Evolutionary conservation across 768 basidiomycete genomes (phyloP), one percentile per base, ranked within the genome.

Genomic region (Boletales sp.): DNA sequence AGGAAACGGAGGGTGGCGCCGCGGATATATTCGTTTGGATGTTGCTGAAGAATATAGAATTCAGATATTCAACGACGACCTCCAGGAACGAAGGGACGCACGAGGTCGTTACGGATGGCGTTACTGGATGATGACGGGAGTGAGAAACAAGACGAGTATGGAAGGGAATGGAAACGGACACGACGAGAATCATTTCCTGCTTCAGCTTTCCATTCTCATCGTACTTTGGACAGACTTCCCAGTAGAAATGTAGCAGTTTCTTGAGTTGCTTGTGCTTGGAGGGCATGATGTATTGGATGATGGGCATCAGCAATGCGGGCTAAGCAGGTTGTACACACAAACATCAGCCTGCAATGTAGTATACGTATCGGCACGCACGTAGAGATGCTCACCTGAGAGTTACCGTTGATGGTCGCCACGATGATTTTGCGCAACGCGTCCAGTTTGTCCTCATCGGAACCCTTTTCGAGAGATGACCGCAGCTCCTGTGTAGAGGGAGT

Each of bases 161-260:
- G 8, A 19, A 8, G 7, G 34, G 59, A 42, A 36, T 38, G 45
- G 30, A 30, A 34, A 44, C 15, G 82, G 91, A 94, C 92, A 94
- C 94, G 30, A 98, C 95, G 45, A 98, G 81, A 65, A 97, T 98
- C 95, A 98, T 98, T 75, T 99, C 95, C 72, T 98, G 97, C 79
- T 95, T 97, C 58, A 98, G 72, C 73, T 97, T 98, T 43, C 95
- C 95, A 56, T 82, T 86, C 62, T 98, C 95, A 61, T 98, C 95
- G 55, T 94, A 86, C 69, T 97, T 97, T 9, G 95, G 95, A 71
- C 94, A 98, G 18, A 98, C 88, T 73, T 98, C 91, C 90, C 90
- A 94, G 68, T 94, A 94, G 66, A 92, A 93, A 69, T 93, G 92
- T 34, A 97, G 75, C 55, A 97, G 73, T 74, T 98, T 99, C 84